A percentile compares a stretch with the other conserved stretches of the same genome.
Evolutionary conservation across 1,284 basidiomycete species (phyloP).

Genomic region (Naganishia liquefaciens): DNA sequence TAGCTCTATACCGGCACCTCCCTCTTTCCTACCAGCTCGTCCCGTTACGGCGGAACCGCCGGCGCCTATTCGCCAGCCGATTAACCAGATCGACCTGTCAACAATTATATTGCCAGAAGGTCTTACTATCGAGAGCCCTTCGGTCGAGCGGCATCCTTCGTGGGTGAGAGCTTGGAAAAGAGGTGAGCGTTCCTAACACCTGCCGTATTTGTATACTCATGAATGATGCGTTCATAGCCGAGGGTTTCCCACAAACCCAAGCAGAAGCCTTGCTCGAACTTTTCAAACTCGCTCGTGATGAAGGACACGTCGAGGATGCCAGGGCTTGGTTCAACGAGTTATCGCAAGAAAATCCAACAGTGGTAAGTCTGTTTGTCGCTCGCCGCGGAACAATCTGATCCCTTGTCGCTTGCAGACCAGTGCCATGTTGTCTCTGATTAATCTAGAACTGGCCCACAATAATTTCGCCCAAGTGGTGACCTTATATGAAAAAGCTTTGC

Average conservation of each 20-base stretch:
- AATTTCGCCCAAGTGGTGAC: conserved; percentile 52
- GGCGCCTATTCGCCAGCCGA: not conserved
- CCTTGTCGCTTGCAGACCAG: conserved; percentile 39
- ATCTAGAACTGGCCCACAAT: conserved; percentile 51
- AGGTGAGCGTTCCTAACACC: conserved; percentile 16
- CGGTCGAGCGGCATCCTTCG: conserved; percentile 21
- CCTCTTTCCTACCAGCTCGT: conserved; percentile 13
- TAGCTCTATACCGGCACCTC: conserved; percentile 9
- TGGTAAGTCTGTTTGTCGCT: conserved; percentile 37
- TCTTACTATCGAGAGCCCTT: conserved; percentile 15
- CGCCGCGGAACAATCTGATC: not conserved
- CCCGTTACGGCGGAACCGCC: conserved; percentile 5
- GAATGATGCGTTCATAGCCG: not conserved
- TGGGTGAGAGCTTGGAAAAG: conserved; percentile 29
- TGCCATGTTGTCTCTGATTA: conserved; percentile 50
- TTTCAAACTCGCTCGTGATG: conserved; percentile 53
- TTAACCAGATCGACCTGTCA: conserved; percentile 11
- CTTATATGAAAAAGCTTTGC: conserved; percentile 49
- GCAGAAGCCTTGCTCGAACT: conserved; percentile 45
- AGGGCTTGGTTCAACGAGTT: conserved; percentile 50
- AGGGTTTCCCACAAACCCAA: conserved; percentile 16
- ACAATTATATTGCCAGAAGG: conserved; percentile 31
- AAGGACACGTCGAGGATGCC: conserved; percentile 50
- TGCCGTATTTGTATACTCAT: not conserved
- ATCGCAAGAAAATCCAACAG: conserved; percentile 48